Conservation (phyloP, 2,329 filamentous ascomycete species). For the Exophiala bonariae region DNA sequence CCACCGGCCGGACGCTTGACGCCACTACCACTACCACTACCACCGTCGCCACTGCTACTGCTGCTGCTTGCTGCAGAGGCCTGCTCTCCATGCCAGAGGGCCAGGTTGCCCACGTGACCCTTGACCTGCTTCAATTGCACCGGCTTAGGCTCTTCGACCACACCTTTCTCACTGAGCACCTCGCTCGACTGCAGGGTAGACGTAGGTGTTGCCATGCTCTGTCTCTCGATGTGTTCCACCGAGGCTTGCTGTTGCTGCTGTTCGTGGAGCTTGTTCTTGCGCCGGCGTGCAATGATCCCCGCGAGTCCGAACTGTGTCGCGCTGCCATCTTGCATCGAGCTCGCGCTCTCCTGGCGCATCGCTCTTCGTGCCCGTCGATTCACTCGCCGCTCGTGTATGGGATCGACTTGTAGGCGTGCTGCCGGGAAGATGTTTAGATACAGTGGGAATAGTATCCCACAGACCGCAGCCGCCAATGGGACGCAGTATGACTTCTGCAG, state of each 20-base stretch:
- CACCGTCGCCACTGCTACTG: neutral
- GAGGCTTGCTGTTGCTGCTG: conserved; percentile 5
- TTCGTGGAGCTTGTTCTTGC: conserved; percentile 8
- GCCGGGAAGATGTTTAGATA: conserved; percentile 52
- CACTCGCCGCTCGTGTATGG: conserved; percentile 35
- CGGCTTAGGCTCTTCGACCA: neutral
- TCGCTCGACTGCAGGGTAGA: conserved; percentile 10
- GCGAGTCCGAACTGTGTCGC: conserved; percentile 12
- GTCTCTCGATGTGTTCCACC: conserved; percentile 22
- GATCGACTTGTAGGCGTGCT: conserved; percentile 53
- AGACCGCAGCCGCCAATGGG: conserved; percentile 52
- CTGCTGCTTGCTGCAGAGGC: conserved; percentile 3
- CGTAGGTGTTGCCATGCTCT: conserved; percentile 6
- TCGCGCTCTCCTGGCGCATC: neutral
- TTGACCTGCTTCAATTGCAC: conserved; percentile 8
- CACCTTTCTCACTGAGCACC: neutral
- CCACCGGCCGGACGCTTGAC: neutral
- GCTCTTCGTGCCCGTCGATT: conserved; percentile 4
- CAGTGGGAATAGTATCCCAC: conserved; percentile 54
- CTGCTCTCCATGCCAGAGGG: conserved; percentile 12
- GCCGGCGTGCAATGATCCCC: conserved; percentile 18
- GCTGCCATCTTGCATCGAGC: conserved; percentile 2
- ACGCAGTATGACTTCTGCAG: conserved; percentile 54
- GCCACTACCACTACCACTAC: conserved; percentile 1
- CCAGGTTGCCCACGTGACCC: conserved; percentile 17